Evolutionary conservation across 2,329 filamentous ascomycete genomes (phyloP).

Genomic region (Fusarium proliferatum): DNA sequence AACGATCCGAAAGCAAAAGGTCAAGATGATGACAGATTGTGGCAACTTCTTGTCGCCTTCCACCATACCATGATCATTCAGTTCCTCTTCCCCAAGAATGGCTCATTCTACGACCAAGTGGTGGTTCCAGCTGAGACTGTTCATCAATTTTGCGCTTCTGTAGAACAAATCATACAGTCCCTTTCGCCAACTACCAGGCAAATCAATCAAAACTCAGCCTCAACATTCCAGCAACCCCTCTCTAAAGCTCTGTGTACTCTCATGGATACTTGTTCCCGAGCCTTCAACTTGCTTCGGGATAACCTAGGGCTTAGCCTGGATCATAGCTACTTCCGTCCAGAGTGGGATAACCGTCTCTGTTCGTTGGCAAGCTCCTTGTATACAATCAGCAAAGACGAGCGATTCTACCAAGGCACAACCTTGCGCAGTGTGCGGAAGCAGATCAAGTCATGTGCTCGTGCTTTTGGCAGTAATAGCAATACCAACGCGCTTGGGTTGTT

Average conservation of each 20-base stretch:
- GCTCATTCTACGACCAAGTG: conserved; percentile 32
- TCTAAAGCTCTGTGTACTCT: conserved; percentile 46
- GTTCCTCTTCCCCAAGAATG: conserved; percentile 46
- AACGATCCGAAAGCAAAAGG: conserved; percentile 1
- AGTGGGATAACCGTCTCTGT: conserved; percentile 42
- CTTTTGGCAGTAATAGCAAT: conserved; percentile 27
- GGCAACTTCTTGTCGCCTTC: conserved; percentile 45
- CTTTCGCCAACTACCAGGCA: conserved; percentile 38
- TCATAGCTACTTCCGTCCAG: conserved; percentile 34
- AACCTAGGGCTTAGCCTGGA: conserved; percentile 31
- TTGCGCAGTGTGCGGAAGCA: conserved; percentile 45
- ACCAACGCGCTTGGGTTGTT: conserved; percentile 36
- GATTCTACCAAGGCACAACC: conserved; percentile 41
- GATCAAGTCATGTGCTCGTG: conserved; percentile 44
- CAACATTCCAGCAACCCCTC: conserved; percentile 41
- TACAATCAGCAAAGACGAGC: conserved; percentile 43
- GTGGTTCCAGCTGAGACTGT: conserved; percentile 39
- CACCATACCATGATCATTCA: conserved; percentile 51
- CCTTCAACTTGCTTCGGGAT: conserved; percentile 41
- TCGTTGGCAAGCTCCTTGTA: conserved; percentile 44
- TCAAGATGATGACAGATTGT: conserved; percentile 39
- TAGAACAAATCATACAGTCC: conserved; percentile 46
- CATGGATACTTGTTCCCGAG: conserved; percentile 48
- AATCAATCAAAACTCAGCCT: conserved; percentile 29
- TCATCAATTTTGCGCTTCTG: conserved; percentile 45